A percentile compares a stretch with the other conserved stretches of the same genome.
These are phyloP conservation scores for Penicillium silybi DNA, from an alignment of 495 filamentous ascomycete species.

Conservation along the genomic window DNA sequence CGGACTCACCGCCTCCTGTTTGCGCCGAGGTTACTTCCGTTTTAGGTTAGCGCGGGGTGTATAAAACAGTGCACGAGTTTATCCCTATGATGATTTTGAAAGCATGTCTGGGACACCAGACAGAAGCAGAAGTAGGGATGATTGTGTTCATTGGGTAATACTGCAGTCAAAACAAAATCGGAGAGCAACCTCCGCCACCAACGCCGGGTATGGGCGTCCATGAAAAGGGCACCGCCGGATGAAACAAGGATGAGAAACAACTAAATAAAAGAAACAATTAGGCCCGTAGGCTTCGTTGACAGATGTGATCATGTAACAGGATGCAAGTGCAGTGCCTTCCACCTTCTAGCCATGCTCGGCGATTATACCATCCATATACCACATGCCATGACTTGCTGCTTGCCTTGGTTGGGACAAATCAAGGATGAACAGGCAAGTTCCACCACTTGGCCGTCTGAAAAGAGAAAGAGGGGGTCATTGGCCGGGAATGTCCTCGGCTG, in stretches of 20 bases:
- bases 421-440: neutral
- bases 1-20: slow-evolving; percentile 11
- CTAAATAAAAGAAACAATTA: slow-evolving; percentile 17
- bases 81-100: neutral
- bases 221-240: slow-evolving; percentile 4
- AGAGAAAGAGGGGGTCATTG: neutral
- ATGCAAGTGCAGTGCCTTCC: slow-evolving; percentile 6
- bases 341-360: neutral
- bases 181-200: slow-evolving; percentile 9
- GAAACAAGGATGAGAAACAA: slow-evolving; percentile 6
- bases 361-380: neutral
- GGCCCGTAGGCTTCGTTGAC: slow-evolving; percentile 14
- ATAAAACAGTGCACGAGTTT: neutral
- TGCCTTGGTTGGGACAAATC: neutral
- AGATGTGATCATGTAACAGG: slow-evolving; percentile 16
- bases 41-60: slow-evolving; percentile 17
- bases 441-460: slow-evolving; percentile 2
- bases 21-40: slow-evolving; percentile 17
- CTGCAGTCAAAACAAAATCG: slow-evolving; percentile 6
- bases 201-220: slow-evolving; percentile 12
- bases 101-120: neutral
- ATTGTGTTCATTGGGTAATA: slow-evolving; percentile 1
- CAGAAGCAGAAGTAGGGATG: neutral
- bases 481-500: slow-evolving; percentile 1
- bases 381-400: neutral